Conservation (phyloP, 2,329 filamentous ascomycete genomes). For the Penicillium crustosum region DNA sequence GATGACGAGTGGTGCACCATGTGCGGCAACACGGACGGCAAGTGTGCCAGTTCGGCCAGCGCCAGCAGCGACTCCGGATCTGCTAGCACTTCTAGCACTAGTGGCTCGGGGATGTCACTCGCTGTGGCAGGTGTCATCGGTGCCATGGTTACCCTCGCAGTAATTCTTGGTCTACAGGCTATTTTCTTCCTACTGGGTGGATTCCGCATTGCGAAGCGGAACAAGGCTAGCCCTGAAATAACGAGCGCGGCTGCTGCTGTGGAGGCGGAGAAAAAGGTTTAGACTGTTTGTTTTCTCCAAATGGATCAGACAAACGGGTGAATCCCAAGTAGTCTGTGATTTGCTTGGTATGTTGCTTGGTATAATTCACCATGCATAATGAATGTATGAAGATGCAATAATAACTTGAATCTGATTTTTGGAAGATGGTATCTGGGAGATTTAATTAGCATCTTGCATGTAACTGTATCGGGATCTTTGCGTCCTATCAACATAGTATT, state of each 20-base stretch:
- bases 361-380: conserved; percentile 1
- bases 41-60: conserved; percentile 54
- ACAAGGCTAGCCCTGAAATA: conserved; percentile 12
- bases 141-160: conserved; percentile 65
- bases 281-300: background rate
- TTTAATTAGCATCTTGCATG: background rate
- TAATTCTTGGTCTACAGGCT: conserved; percentile 59
- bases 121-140: conserved; percentile 80
- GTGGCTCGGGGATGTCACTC: conserved; percentile 56
- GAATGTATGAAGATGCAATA: conserved; percentile 8
- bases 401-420: conserved; percentile 4
- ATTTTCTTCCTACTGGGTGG: conserved; percentile 57
- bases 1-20: conserved; percentile 69
- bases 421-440: background rate
- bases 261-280: conserved; percentile 25
- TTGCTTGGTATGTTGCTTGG: conserved; percentile 4
- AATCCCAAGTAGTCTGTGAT: conserved; percentile 6
- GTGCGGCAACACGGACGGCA: conserved; percentile 71
- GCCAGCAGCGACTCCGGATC: conserved; percentile 30
- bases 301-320: background rate
- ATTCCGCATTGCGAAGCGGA: conserved; percentile 60
- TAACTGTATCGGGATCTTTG: background rate
- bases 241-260: conserved; percentile 10
- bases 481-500: too few relatives aligned
- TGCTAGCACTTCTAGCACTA: conserved; percentile 13